A percentile compares a stretch with the other conserved stretches of the same genome.
phyloP scores from a whole-genome alignment of 202 grass and related monocot genomes.

The Schoenoplectus triqueter region DNA sequence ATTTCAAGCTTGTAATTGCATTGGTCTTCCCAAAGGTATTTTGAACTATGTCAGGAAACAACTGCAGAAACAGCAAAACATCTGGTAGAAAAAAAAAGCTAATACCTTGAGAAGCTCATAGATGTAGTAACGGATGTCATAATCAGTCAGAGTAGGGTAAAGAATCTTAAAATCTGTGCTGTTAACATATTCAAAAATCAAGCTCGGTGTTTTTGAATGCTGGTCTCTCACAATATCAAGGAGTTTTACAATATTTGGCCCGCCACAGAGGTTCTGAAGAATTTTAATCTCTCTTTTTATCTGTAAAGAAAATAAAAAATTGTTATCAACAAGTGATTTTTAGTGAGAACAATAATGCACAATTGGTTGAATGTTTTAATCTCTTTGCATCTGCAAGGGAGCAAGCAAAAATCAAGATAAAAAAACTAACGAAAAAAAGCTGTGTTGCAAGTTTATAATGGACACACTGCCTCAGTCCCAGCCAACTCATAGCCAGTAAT shows the following conservation, averaged over 20 bases:
- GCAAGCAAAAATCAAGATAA: conserved; percentile 1
- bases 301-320: conserved; percentile 43
- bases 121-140: conserved; percentile 85
- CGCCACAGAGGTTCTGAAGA: conserved; percentile 79
- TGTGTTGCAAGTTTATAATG: not conserved
- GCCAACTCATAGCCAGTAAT: not conserved
- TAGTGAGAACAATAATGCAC: no score
- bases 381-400: not conserved
- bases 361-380: conserved; percentile 15
- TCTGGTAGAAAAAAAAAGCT: not conserved
- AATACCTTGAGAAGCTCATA: conserved; percentile 83
- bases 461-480: not conserved
- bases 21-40: not conserved
- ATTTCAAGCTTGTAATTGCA: not conserved
- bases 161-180: conserved; percentile 86
- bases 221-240: conserved; percentile 76
- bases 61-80: not conserved
- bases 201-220: conserved; percentile 79
- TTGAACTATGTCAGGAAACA: not conserved
- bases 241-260: conserved; percentile 75
- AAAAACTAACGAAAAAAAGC: not conserved
- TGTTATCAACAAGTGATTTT: no score
- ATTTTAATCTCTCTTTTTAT: conserved; percentile 88
- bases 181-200: conserved; percentile 81
- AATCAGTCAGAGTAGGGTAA: conserved; percentile 80